Percentiles rank a stretch among this genome's conserved stretches.
phyloP scores from a whole-genome alignment of 805 yeast genomes.

The Ogataea methylovora region DNA sequence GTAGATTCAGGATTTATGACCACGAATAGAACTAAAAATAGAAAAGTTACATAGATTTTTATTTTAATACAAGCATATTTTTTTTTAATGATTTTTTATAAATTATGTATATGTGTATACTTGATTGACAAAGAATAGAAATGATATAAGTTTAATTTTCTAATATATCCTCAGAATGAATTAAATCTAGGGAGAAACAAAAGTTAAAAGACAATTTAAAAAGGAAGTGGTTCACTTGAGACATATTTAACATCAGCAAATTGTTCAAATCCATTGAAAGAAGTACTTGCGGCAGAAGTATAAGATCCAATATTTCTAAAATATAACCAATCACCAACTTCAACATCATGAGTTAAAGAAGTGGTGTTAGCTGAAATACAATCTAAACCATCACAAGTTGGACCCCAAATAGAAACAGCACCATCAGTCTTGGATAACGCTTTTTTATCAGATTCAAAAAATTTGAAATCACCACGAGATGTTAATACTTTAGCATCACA shows the following conservation, averaged over 20 bases:
- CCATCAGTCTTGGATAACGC: conserved; percentile 2
- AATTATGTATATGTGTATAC: not conserved
- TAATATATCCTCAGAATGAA: too few relatives aligned
- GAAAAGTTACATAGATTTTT: not conserved
- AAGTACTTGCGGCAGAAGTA: conserved; percentile 86
- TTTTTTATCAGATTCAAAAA: conserved; percentile 10
- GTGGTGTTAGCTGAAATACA: conserved; percentile 51
- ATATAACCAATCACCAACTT: conserved; percentile 89
- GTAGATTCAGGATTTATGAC: conserved; percentile 5
- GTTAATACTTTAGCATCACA: conserved; percentile 65
- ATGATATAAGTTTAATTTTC: too few relatives aligned
- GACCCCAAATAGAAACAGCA: conserved; percentile 85
- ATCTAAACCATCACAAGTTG: conserved; percentile 96
- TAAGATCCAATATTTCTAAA: conserved; percentile 85
- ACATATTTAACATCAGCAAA: conserved; percentile 57
- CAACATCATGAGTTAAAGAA: conserved; percentile 53
- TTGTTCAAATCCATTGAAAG: conserved; percentile 81
- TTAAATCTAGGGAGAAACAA: too few relatives aligned
- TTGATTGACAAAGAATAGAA: not conserved
- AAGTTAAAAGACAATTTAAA: not conserved
- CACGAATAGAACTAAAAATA: conserved; percentile 6
- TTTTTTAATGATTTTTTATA: not conserved
- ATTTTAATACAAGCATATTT: not conserved
- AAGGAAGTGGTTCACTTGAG: conserved; percentile 18
- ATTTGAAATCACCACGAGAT: conserved; percentile 34